phyloP scores from a whole-genome alignment of 257 asterid genomes.

The Parsonsia alboflavescens region DNA sequence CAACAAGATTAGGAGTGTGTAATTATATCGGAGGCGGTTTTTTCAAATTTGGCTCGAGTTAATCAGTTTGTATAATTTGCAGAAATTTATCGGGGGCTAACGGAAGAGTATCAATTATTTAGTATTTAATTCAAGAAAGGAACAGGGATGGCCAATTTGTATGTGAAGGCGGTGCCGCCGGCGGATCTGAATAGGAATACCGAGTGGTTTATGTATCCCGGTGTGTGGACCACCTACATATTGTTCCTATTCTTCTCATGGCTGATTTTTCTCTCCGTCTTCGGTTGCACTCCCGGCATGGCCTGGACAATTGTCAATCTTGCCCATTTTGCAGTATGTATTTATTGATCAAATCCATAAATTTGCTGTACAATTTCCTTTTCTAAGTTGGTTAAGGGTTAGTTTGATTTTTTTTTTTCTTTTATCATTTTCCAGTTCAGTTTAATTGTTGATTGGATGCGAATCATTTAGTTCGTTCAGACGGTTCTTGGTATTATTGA shows the following conservation, averaged over 20 bases:
- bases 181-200: conserved; percentile 91
- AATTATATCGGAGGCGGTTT: not conserved
- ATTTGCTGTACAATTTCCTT: not conserved
- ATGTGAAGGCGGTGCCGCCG: conserved; percentile 77
- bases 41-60: not conserved
- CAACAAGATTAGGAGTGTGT: not conserved
- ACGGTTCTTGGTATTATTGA: not conserved
- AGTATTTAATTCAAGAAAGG: not conserved
- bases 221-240: conserved; percentile 93
- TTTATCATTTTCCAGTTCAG: not conserved
- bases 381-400: not conserved
- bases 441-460: not conserved
- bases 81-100: not conserved
- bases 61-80: not conserved
- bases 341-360: not conserved
- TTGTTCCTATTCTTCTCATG: conserved; percentile 81
- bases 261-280: conserved; percentile 68
- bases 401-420: not conserved
- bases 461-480: not conserved
- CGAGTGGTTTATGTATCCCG: conserved; percentile 95
- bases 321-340: conserved; percentile 58
- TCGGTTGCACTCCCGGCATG: conserved; percentile 81
- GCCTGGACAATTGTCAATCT: conserved; percentile 94
- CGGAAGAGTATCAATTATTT: not conserved
- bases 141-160: conserved; percentile 57